Percentiles rank a stretch among this genome's conserved stretches.
phyloP scores from a whole-genome alignment of 1,139 yeast genomes.

The Magnusiomyces fungicola region DNA sequence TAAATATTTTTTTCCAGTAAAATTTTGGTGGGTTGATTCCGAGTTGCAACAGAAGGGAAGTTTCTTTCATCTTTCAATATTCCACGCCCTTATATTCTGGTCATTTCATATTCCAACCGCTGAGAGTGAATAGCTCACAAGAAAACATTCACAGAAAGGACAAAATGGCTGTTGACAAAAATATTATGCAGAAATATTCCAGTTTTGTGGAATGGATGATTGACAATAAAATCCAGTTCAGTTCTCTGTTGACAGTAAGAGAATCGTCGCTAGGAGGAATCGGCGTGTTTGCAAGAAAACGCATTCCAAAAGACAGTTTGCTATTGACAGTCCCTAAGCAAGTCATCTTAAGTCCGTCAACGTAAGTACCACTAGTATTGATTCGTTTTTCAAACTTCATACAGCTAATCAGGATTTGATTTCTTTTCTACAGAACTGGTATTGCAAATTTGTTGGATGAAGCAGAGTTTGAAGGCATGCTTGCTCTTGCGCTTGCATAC shows the following conservation, averaged over 20 bases:
- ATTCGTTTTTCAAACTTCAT: neutral
- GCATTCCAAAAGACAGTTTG: slow-evolving; percentile 32
- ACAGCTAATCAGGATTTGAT: slow-evolving; percentile 16
- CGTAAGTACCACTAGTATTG: slow-evolving; percentile 8
- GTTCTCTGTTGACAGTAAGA: slow-evolving; percentile 36
- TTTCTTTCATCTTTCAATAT: too few relatives aligned
- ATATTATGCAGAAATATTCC: slow-evolving; percentile 15
- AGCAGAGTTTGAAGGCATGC: slow-evolving; percentile 53
- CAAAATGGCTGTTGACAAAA: neutral
- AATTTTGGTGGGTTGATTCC: too few relatives aligned
- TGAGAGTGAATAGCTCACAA: too few relatives aligned
- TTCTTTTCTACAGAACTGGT: slow-evolving; percentile 33
- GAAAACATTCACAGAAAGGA: too few relatives aligned
- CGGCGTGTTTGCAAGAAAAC: slow-evolving; percentile 59
- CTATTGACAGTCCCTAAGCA: slow-evolving; percentile 30
- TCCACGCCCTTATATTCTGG: too few relatives aligned
- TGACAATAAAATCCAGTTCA: slow-evolving; percentile 24
- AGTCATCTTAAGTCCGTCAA: slow-evolving; percentile 29
- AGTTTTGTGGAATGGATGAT: slow-evolving; percentile 27
- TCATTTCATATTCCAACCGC: too few relatives aligned
- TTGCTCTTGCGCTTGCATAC: slow-evolving; percentile 58
- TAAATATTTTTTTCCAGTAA: too few relatives aligned
- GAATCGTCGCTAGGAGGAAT: slow-evolving; percentile 55
- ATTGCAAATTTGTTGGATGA: slow-evolving; percentile 65
- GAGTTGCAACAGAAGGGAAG: too few relatives aligned